Base-by-base conservation (phyloP, 495 filamentous ascomycete genomes). In the Mytilinidion resinicola region DNA sequence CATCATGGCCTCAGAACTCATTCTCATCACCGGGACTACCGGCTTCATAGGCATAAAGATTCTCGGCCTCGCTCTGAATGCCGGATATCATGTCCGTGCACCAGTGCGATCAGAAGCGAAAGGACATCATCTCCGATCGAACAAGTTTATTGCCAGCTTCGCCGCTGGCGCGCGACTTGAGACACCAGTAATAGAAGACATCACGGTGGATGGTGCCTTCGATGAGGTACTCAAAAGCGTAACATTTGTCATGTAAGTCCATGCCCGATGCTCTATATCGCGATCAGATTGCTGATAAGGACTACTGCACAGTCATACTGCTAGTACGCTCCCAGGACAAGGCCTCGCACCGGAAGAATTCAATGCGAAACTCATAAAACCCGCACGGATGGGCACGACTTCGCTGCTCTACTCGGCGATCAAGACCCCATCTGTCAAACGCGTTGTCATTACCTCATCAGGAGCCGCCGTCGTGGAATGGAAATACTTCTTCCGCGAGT, bases 171-270 rank as follows among this genome's bases (percentile, higher is more conserved):
- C 62, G 19, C 61, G 61, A n/a, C 70, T 79, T 9, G 61, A 64
- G 15, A 77, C 78, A 51, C 52, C 64, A 37, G 63, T 78, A 17
- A 71, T 84, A 1, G 75, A 79, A 34, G 77, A 82, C 58, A 73
- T 82, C 43, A 55, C 72, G 1, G 66, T 62, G 1, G 59, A 71
- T 0, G 72, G 70, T 8, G 76, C 76, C 11, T 82, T 76, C 61
- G 72, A 78, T 52, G 53, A 72, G 19, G 77, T 75, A 9, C 70
- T 79, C 21, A 66, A 76, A 38, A 77, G 69, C 36, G 76, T 74
- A 0, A 74, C 70, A 21, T 75, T 75, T 56, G 70, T 81, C 54
- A 73, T 82, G 56, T 80, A 84, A 60, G 63, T 78, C 33, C 81
- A 1, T 78, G 78, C 41, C 79, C 80, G 1, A 37, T 69, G 17